Evolutionary conservation across 345 rosid genomes (phyloP).

Genomic region (Eucalyptus pauciflora): DNA sequence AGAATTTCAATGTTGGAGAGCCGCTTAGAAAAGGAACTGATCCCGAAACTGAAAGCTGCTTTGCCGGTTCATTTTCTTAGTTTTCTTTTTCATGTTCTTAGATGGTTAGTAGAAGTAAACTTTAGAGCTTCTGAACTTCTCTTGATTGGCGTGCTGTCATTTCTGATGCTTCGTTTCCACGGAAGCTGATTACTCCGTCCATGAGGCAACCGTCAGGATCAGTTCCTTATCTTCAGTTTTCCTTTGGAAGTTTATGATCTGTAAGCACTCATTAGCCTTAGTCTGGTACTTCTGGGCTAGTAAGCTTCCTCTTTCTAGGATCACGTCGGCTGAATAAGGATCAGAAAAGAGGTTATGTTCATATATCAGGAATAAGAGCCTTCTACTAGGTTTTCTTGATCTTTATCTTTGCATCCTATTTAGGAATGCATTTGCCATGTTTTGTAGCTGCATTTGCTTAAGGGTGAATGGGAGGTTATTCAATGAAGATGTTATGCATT

Average conservation of each 20-base stretch:
- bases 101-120: background rate
- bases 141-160: background rate
- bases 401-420: background rate
- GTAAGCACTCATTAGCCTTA: background rate
- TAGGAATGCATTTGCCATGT: background rate
- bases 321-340: background rate
- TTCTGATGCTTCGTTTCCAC: background rate
- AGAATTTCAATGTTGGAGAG: background rate
- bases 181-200: background rate
- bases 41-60: rapidly evolving
- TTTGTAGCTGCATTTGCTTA: background rate
- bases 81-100: background rate
- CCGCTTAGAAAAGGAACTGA: background rate
- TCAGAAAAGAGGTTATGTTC: background rate
- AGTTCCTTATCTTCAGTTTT: background rate
- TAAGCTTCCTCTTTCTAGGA: background rate
- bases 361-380: background rate
- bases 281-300: background rate
- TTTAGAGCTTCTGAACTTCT: background rate
- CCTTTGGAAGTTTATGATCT: background rate
- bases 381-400: background rate
- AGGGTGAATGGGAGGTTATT: background rate
- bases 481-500: background rate
- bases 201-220: background rate
- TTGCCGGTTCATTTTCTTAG: background rate